Conservation (phyloP, 495 filamentous ascomycete species). For the Thermothielavioides terrestris region DNA sequence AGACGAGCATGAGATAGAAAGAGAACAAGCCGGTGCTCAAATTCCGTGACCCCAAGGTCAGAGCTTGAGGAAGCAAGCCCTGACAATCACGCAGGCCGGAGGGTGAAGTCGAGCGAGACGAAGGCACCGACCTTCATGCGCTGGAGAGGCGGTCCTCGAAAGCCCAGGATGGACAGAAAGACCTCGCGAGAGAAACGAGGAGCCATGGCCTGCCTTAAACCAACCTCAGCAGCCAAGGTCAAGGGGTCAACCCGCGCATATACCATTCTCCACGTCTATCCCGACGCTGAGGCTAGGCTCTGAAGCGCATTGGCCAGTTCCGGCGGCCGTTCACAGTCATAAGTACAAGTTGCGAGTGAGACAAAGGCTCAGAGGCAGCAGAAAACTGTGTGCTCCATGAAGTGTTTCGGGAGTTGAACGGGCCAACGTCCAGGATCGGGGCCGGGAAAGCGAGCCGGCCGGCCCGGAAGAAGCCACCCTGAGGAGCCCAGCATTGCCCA, state of each 20-base stretch:
- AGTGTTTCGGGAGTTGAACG: neutral
- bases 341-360: neutral
- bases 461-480: neutral
- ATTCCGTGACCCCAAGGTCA: neutral
- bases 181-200: neutral
- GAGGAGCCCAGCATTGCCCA: neutral
- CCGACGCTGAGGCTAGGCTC: neutral
- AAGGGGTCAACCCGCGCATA: too few species aligned
- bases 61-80: neutral
- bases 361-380: neutral
- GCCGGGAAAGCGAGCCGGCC: neutral
- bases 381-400: neutral
- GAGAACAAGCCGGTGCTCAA: neutral
- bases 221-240: neutral
- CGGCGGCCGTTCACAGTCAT: neutral
- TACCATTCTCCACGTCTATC: neutral
- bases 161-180: neutral
- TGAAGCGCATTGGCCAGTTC: slow-evolving; percentile 1
- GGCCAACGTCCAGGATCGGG: slow-evolving; percentile 1
- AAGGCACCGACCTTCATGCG: neutral
- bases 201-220: slow-evolving; percentile 4
- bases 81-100: neutral
- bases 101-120: neutral
- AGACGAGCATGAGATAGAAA: neutral
- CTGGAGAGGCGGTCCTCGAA: neutral